Percentiles rank a stretch among this genome's conserved stretches.
Conservation (phyloP, 345 rosid genomes). For the Lepidium sativum region DNA sequence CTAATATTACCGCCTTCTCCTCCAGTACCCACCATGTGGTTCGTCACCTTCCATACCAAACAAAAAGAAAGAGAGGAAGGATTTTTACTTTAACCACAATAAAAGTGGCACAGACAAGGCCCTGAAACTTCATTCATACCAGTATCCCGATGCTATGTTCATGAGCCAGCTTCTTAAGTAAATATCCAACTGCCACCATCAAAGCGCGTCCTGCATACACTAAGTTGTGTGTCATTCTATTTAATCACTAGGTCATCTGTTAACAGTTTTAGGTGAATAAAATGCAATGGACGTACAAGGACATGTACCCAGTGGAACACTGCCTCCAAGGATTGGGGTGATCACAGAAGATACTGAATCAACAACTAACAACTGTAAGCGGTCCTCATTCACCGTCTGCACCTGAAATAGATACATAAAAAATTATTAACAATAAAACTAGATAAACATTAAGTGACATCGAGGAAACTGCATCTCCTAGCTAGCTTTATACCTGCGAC, state of each 20-base stretch:
- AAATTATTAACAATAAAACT: background rate
- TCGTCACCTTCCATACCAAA: conserved; percentile 46
- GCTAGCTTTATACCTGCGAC: conserved; percentile 44
- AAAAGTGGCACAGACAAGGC: background rate
- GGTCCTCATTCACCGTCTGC: conserved; percentile 32
- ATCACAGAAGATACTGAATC: conserved; percentile 78
- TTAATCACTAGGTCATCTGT: background rate
- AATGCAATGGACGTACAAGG: conserved; percentile 14
- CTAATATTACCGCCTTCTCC: conserved; percentile 78
- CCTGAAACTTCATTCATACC: conserved; percentile 30
- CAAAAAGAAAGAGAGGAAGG: background rate
- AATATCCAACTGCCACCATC: conserved; percentile 59
- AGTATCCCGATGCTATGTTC: conserved; percentile 54
- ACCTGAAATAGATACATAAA: conserved; percentile 2
- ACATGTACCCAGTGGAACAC: conserved; percentile 54
- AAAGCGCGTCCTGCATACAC: conserved; percentile 54
- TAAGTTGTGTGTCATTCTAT: background rate
- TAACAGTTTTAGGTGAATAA: background rate
- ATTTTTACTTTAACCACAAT: background rate
- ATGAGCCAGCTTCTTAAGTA: conserved; percentile 78
- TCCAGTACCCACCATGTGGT: conserved; percentile 76
- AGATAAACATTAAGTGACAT: background rate
- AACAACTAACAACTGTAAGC: conserved; percentile 43
- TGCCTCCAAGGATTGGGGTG: conserved; percentile 67
- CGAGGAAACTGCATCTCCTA: background rate